A percentile compares a stretch with the other conserved stretches of the same genome.
phyloP scores from a whole-genome alignment of 352 stramenopile genomes.

The Globisporangium yorkense region DNA sequence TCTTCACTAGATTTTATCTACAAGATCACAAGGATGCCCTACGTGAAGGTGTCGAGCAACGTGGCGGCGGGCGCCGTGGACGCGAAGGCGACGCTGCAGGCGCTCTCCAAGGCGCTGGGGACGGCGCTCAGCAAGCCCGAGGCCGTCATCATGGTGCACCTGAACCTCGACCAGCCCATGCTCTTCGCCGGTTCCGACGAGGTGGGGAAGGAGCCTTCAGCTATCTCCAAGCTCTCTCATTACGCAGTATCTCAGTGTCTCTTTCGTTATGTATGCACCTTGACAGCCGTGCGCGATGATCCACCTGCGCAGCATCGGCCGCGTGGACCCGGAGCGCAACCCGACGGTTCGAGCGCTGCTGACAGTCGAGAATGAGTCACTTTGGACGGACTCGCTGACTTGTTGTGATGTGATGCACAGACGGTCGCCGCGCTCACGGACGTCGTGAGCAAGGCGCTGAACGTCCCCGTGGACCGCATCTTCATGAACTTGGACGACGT shows the following conservation, averaged over 20 bases:
- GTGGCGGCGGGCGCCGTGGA: constrained; percentile 26
- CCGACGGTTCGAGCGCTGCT: constrained; percentile 18
- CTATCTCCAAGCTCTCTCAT: neutral
- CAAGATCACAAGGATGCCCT: constrained; percentile 28
- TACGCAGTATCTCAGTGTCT: neutral
- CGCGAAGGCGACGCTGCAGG: constrained; percentile 20
- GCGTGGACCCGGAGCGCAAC: constrained; percentile 44
- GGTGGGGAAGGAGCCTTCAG: constrained; percentile 11
- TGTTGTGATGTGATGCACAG: constrained; percentile 9
- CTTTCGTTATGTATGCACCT: neutral
- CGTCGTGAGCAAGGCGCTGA: constrained; percentile 33
- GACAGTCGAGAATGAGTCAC: neutral
- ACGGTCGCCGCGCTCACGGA: constrained; percentile 36
- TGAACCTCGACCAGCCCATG: constrained; percentile 47
- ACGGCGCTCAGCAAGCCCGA: constrained; percentile 44
- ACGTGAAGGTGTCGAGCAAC: constrained; percentile 49
- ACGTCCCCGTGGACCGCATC: constrained; percentile 32
- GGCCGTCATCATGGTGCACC: constrained; percentile 48
- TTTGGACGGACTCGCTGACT: neutral
- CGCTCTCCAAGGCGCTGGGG: constrained; percentile 36
- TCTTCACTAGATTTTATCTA: neutral
- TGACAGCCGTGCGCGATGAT: constrained; percentile 53
- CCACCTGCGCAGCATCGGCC: constrained; percentile 40
- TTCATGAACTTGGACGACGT: constrained; percentile 57
- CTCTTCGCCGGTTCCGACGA: constrained; percentile 41